Evolutionary conservation across 306 rosid species (phyloP), one percentile per base, ranked within the genome.

Genomic region (Cucumis melo): DNA sequence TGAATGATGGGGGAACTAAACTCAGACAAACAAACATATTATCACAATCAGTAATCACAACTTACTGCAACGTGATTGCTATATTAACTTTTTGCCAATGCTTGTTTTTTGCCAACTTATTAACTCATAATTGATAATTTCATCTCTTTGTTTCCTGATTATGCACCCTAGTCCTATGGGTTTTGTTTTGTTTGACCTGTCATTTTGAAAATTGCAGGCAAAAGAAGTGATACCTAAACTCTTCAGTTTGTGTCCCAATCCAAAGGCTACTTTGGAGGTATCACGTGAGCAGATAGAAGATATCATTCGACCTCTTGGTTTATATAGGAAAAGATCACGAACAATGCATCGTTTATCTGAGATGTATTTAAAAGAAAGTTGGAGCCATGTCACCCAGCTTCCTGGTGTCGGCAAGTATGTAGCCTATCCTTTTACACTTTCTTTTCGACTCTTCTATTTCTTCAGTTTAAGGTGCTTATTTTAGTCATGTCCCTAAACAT

Each of bases 361-460:
- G 32, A 86, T 88, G 68, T 92, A 92, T 83, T 71, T 92, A 81
- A 66, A 77, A 39, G 88, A 78, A 32, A 78, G 73, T 54, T 92
- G 96, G 97, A 92, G 87, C 34, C 85, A 89, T 57, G 97, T 88
- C n/a, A 87, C 97, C 75, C 80, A 88, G 61, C 80, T 92, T 80
- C 87, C 80, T 54, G 91, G 93, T n/a, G 86, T 92, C 78, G 97
- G 96, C 85, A 92, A 87, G 97, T 89, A 88, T 75, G 58, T 60
- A 46, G 74, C 44, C 20, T 4, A 42, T 41, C 32, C 74, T 67
- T 67, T 0, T 41, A 42, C 32, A 11, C 54, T 42, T 42, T 67
- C 50, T 3, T 51, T 5, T 67, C 41, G 23, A 11, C 12, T 41
- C 10, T 67, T 42, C 53, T 41, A 17, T 64, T 44, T 36, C 14